Base-by-base conservation (phyloP, 352 stramenopile species). In the Globisporangium orthogonon region DNA sequence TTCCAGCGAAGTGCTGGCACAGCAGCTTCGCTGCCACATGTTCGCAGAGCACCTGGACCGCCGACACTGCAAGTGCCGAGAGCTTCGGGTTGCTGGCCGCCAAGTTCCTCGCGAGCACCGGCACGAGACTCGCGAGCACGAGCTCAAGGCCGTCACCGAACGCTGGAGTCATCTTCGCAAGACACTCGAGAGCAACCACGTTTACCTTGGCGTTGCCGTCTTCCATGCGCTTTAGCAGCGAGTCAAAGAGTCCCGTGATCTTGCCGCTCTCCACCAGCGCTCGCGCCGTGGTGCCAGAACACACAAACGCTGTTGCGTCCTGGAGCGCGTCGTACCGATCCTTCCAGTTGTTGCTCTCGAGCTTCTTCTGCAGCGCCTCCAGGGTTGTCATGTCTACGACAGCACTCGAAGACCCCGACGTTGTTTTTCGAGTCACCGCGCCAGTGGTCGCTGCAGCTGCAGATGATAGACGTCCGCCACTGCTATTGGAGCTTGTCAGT, bases 341-440 rank as follows among this genome's bases (percentile, higher is more conserved):
- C 65, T 88, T 90, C 83, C 81, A 93, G 57, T 90, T 90, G 60
- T 60, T 79, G 50, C 77, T 90, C 5, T 86, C 70, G 15, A 93
- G 73, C 23, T 73, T 72, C 11, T 62, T 70, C 4, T 74, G 58
- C 11, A 93, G 52, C n/a, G 50, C 50, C 53, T 61, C 51, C 11
- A 93, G 51, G 11, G 62, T 59, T 1, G 82, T 70, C 11, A 43
- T 46, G 30, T 87, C 76, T n/a, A 87, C 44, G 5, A 40, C 29
- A 7, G 43, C 28, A 35, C 31, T 46, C 30, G 28, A 13, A n/a
- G 41, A 18, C 11, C 50, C 23, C 35, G 63, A 54, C 6, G 33
- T 50, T 2, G 39, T 28, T 18, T 13, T 28, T 2, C 45, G 11
- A 17, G 31, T 17, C 29, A 14, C 31, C 28, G 43, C 35, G 1